Evolutionary conservation across 805 yeast genomes (phyloP).

Genomic region (Starmerella sirachaensis): DNA sequence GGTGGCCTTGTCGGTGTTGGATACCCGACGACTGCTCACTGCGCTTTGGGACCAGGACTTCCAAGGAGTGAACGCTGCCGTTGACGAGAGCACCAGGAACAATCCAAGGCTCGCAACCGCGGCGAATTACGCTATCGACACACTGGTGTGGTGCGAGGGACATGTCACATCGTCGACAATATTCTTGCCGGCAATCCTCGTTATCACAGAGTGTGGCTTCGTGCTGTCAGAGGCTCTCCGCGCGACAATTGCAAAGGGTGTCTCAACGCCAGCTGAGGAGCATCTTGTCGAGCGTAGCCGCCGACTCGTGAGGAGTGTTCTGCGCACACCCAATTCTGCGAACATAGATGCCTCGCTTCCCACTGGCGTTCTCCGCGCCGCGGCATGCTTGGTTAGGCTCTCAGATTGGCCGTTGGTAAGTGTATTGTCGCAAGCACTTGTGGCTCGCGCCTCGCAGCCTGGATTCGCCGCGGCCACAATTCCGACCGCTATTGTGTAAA

Average conservation of each 20-base stretch:
- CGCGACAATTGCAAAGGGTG: conserved; percentile 2
- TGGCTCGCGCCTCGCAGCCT: conserved; percentile 11
- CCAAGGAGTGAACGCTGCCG: conserved; percentile 27
- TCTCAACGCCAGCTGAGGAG: conserved; percentile 15
- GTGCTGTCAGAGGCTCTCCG: conserved; percentile 28
- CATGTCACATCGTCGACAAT: conserved; percentile 29
- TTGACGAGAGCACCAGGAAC: conserved; percentile 19
- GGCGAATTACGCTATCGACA: conserved; percentile 31
- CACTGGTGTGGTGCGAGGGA: conserved; percentile 31
- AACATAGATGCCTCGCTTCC: conserved; percentile 7
- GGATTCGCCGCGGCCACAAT: too few relatives aligned
- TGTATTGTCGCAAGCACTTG: conserved; percentile 11
- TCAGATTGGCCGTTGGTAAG: conserved; percentile 19
- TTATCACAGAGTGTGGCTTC: conserved; percentile 30
- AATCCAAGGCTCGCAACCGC: conserved; percentile 28
- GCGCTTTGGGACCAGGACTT: conserved; percentile 34
- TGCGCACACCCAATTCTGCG: conserved; percentile 8
- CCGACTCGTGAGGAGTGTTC: conserved; percentile 13
- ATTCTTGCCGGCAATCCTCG: conserved; percentile 28
- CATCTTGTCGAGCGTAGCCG: conserved; percentile 19
- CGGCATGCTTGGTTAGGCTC: conserved; percentile 14
- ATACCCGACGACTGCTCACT: conserved; percentile 30
- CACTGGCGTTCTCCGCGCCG: conserved; percentile 11
- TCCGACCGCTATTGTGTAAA: too few relatives aligned
- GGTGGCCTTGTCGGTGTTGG: conserved; percentile 30